Evolutionary conservation across 345 rosid genomes (phyloP).

Genomic region (Aethionema arabicum): DNA sequence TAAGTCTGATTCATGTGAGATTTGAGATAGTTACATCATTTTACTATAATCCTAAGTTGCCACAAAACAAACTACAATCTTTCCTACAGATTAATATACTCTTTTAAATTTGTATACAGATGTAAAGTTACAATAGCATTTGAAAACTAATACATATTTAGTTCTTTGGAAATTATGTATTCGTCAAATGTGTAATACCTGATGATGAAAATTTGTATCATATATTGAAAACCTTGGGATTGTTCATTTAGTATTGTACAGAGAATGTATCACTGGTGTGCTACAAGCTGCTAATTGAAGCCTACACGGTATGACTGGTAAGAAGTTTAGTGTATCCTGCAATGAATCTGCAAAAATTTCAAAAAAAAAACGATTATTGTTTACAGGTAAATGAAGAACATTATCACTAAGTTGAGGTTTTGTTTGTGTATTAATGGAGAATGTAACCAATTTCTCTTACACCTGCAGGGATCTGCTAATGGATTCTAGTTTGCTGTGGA

Average conservation of each 20-base stretch:
- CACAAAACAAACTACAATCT: constrained; percentile 16
- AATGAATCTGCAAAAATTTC: constrained; percentile 46
- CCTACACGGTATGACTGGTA: constrained; percentile 31
- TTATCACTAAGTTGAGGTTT: background rate
- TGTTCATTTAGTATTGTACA: constrained; percentile 8
- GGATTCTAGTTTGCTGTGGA: background rate
- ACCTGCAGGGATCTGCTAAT: constrained; percentile 1
- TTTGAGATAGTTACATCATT: constrained; percentile 39
- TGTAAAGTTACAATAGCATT: constrained; percentile 36
- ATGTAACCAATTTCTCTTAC: background rate
- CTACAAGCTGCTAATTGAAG: constrained; percentile 33
- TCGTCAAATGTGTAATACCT: constrained; percentile 22
- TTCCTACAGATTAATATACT: constrained; percentile 31
- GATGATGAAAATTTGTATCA: constrained; percentile 24
- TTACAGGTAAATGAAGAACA: background rate
- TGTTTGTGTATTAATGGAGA: background rate
- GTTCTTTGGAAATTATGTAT: constrained; percentile 16
- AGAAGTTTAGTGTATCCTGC: constrained; percentile 52
- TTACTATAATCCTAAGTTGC: constrained; percentile 19
- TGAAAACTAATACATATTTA: constrained; percentile 24
- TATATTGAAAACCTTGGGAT: constrained; percentile 18
- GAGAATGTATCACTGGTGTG: constrained; percentile 21
- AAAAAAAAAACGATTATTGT: background rate
- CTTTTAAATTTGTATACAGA: constrained; percentile 18
- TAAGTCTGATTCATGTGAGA: constrained; percentile 80